A percentile compares a stretch with the other conserved stretches of the same genome.
phyloP scores from a whole-genome alignment of 2,329 filamentous ascomycete genomes.

The Calonectria montana region DNA sequence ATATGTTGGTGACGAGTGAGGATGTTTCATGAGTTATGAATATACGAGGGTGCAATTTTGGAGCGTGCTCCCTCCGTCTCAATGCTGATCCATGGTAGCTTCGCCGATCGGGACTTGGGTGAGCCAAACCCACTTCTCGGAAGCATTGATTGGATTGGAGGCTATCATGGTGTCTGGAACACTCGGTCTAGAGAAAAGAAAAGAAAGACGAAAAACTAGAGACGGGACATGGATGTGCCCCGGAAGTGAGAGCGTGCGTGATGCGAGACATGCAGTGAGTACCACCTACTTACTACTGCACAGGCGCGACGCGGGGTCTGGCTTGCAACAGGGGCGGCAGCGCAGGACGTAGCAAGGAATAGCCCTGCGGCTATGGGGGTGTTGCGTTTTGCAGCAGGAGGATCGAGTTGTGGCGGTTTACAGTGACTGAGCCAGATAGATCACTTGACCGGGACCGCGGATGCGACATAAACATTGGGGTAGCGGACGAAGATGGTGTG shows the following conservation, averaged over 20 bases:
- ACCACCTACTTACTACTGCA: slow-evolving; percentile 11
- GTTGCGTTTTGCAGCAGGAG: background rate
- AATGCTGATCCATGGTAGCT: background rate
- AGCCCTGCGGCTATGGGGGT: slow-evolving; percentile 9
- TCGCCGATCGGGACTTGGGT: background rate
- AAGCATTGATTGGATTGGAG: background rate
- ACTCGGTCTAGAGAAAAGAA: background rate
- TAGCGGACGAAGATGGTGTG: background rate
- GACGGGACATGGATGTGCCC: slow-evolving; percentile 34
- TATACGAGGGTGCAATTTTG: background rate
- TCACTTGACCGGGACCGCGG: slow-evolving; percentile 16
- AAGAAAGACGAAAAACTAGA: background rate
- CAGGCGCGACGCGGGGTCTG: slow-evolving; percentile 10
- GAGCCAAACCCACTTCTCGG: background rate
- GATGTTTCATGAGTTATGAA: background rate
- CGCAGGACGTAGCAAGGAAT: slow-evolving; percentile 4
- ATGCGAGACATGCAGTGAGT: slow-evolving; percentile 39
- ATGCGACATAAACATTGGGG: slow-evolving; percentile 22
- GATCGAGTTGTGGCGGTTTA: slow-evolving; percentile 2
- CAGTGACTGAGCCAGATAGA: background rate
- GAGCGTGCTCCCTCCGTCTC: background rate
- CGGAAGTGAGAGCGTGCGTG: slow-evolving; percentile 28
- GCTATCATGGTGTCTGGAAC: slow-evolving; percentile 1
- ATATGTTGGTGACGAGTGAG: background rate
- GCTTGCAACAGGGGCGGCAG: background rate